phyloP scores from a whole-genome alignment of 2,329 filamentous ascomycete genomes.

The Claviceps africana region DNA sequence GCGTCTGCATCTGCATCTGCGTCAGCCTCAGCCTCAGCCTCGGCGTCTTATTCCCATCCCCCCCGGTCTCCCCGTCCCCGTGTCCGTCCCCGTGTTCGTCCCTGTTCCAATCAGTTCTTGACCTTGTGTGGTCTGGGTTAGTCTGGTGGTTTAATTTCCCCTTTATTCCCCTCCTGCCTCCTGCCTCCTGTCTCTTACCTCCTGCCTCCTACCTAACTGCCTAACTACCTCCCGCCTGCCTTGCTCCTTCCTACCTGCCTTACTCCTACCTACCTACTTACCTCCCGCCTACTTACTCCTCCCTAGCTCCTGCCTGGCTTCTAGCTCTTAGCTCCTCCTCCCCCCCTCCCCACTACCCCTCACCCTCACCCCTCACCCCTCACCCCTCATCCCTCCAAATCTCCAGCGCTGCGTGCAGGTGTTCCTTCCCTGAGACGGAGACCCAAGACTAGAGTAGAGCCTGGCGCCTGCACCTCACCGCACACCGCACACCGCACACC shows the following conservation, averaged over 20 bases:
- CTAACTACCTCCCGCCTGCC: neutral
- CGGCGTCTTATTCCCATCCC: constrained; percentile 8
- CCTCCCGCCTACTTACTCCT: neutral
- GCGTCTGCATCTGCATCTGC: neutral
- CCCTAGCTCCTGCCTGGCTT: too few species aligned
- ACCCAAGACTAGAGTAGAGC: too few species aligned
- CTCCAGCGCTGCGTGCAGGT: neutral
- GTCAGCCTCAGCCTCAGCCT: neutral
- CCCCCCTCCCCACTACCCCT: neutral
- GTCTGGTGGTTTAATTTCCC: constrained; percentile 1
- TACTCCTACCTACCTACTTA: neutral
- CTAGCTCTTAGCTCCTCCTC: too few species aligned
- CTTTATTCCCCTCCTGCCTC: neutral
- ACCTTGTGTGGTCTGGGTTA: neutral
- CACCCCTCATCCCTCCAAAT: neutral
- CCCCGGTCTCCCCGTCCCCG: constrained; percentile 6
- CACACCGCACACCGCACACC: neutral
- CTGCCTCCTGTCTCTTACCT: neutral
- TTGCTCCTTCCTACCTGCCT: neutral
- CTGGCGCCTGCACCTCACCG: neutral
- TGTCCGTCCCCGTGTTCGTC: constrained; percentile 5
- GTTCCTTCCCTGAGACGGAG: neutral
- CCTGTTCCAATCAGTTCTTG: neutral
- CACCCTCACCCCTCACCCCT: neutral
- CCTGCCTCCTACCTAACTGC: too few species aligned